Base-by-base conservation (phyloP, 345 rosid genomes). In the Sonneratia caseolaris region DNA sequence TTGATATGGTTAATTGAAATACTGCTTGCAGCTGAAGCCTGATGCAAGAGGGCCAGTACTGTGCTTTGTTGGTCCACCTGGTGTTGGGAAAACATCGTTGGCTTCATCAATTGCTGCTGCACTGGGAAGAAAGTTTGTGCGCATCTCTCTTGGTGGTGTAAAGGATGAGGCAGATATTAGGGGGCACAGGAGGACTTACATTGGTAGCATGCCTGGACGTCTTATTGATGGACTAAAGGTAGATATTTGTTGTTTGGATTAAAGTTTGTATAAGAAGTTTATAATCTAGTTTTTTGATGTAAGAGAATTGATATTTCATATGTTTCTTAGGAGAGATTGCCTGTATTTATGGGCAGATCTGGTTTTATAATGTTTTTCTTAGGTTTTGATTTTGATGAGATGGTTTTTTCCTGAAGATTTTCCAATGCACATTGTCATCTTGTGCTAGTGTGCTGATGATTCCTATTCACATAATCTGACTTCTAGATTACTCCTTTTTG, bases 171-270 rank as follows among this genome's bases (percentile, higher is more conserved):
- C 98, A 71, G 99, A 95, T 80, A 92, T 95, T 67, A 89, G 98
- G 86, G 99, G 99, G 75, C 99, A 95, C 73, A 82, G 99, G 81
- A 88, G 98, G 82, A 95, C 99, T 24, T 95, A 95, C 81, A 95
- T 92, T 74, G 98, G 98, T 68, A 95, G 99, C 84, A 92, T 95
- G 99, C 98, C 99, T 53, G 99, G 98, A 74, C 97, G 97, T 78
- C 98, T 95, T 64, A 89, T 95, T 81, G 98, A 92, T 77, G 98
- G 99, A 66, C 59, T 95, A 75, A 94, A 94, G 97, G 99, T 95
- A 75, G 76, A 65, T 59, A 47, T 2, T 47, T 57, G 27, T 24
- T 24, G 48, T 42, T 65, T 49, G 56, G 62, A 27, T 70, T 22
- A 56, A 37, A 49, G 62, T 21, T 57, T 14, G 37, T 42, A 24